These are phyloP conservation scores for Blastobotrys chiropterorum DNA, from an alignment of 805 yeast species.

Conservation along the genomic window DNA sequence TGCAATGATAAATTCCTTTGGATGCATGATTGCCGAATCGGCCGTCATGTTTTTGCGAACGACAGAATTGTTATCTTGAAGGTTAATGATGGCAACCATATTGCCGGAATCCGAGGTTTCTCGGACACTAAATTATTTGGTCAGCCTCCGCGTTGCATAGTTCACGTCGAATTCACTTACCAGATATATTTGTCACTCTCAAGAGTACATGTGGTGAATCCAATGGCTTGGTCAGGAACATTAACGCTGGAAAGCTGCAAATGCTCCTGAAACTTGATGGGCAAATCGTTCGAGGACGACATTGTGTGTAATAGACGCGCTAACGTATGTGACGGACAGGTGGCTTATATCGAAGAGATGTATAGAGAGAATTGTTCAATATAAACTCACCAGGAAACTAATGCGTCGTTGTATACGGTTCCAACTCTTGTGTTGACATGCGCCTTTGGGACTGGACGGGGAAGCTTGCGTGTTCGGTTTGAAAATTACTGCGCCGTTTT, in stretches of 20 bases:
- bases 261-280: constrained; percentile 95
- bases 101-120: constrained; percentile 48
- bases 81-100: constrained; percentile 83
- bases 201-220: constrained; percentile 88
- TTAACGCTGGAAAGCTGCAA: constrained; percentile 83
- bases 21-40: constrained; percentile 96
- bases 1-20: constrained; percentile 79
- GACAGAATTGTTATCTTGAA: constrained; percentile 69
- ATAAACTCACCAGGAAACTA: no score
- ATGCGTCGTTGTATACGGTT: no score
- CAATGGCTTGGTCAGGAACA: constrained; percentile 76
- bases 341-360: no score
- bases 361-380: no score
- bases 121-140: constrained; percentile 30
- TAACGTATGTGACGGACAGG: no score
- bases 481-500: no score
- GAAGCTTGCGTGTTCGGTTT: no score
- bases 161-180: constrained; percentile 33
- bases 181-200: constrained; percentile 91
- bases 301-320: no score
- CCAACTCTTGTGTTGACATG: no score
- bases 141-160: not conserved
- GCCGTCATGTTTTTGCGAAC: constrained; percentile 93
- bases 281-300: constrained; percentile 44
- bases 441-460: no score